A percentile compares a stretch with the other conserved stretches of the same genome.
phyloP scores from a whole-genome alignment of 768 basidiomycete species.

The Amanita muscaria region DNA sequence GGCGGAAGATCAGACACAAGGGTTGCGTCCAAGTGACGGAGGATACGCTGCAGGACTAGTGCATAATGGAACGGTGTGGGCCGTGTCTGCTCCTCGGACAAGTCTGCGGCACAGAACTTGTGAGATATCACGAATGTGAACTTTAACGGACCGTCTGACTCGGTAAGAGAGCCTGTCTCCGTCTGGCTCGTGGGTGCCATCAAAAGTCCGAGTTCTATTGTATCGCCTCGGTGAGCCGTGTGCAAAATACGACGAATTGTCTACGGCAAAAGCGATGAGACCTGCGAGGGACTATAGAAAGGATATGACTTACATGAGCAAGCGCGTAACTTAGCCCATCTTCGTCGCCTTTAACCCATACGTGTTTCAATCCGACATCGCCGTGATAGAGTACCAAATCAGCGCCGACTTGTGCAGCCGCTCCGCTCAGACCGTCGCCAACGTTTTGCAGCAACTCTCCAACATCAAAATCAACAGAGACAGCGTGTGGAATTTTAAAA shows the following conservation, averaged over 20 bases:
- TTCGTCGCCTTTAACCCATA: constrained; percentile 80
- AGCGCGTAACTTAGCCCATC: constrained; percentile 74
- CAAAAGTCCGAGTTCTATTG: constrained; percentile 77
- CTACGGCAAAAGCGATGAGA: constrained; percentile 29
- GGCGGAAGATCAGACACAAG: constrained; percentile 37
- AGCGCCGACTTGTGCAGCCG: constrained; percentile 75
- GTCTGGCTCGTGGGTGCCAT: neutral
- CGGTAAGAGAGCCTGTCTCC: constrained; percentile 13
- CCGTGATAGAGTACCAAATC: constrained; percentile 89
- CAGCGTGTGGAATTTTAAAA: constrained; percentile 10
- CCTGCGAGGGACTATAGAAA: neutral
- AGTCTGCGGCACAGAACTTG: constrained; percentile 26
- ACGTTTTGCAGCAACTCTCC: constrained; percentile 86
- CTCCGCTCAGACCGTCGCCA: constrained; percentile 80
- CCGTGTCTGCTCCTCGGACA: constrained; percentile 32
- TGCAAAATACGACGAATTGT: constrained; percentile 76
- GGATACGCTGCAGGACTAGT: constrained; percentile 49
- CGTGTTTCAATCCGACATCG: constrained; percentile 81
- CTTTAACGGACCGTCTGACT: constrained; percentile 27
- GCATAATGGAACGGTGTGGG: constrained; percentile 33
- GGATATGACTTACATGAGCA: constrained; percentile 60
- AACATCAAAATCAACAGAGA: constrained; percentile 66
- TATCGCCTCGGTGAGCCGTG: constrained; percentile 64
- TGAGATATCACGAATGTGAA: constrained; percentile 43
- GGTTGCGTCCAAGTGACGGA: constrained; percentile 48